Conservation (phyloP, 1,139 yeast species). For the Taphrina deformans region DNA sequence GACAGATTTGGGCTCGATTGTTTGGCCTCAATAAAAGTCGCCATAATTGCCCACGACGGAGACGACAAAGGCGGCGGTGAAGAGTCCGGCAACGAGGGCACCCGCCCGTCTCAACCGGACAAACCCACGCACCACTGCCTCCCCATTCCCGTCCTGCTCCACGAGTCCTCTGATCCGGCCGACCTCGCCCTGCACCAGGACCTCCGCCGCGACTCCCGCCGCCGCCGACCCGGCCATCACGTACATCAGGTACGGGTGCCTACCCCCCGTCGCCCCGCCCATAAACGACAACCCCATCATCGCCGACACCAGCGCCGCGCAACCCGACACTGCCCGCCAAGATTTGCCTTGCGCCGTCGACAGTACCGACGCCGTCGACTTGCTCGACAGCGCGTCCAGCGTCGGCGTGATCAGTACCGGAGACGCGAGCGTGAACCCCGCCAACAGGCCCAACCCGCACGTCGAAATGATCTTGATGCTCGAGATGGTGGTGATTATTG, state of each 20-base stretch:
- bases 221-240: neutral
- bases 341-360: neutral
- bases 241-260: constrained; percentile 23
- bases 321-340: neutral
- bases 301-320: neutral
- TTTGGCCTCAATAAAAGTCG: neutral
- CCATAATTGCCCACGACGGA: constrained; percentile 27
- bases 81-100: neutral
- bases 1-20: neutral
- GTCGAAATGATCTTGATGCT: constrained; percentile 22
- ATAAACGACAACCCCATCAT: neutral
- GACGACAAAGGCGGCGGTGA: constrained; percentile 2
- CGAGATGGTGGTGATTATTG: no score
- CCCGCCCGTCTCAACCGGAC: neutral
- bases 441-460: constrained; percentile 11
- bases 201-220: neutral
- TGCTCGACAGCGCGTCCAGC: neutral
- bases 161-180: neutral
- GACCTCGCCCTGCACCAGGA: neutral
- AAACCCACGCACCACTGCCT: neutral
- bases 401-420: constrained; percentile 7
- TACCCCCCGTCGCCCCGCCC: neutral
- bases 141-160: constrained; percentile 19
- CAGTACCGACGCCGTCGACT: neutral
- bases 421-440: constrained; percentile 7